Evolutionary conservation across 1,284 basidiomycete genomes (phyloP), one percentile per base, ranked within the genome.

Genomic region (Coniferiporia weirii): DNA sequence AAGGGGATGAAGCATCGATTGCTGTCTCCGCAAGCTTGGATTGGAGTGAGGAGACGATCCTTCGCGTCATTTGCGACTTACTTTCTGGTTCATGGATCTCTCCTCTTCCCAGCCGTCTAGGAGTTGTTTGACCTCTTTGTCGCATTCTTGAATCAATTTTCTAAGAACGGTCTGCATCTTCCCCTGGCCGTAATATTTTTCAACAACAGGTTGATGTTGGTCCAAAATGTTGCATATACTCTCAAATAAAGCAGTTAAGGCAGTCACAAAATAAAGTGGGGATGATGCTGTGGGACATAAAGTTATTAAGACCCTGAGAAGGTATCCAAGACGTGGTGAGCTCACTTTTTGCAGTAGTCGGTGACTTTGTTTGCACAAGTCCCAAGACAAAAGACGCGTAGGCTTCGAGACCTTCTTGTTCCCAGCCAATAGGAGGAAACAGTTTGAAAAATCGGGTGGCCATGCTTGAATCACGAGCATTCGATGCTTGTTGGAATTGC

Each of bases 391-490:
- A 99, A 15, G 87, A 82, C 0, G 93, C 91, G 73, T 99, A 99
- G 0, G 89, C 91, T 62, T 91, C 85, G n/a, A 99, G 78, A 0
- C 97, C 97, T 70, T 96, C 92, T n/a, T 81, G 76, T 70, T 93
- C 88, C 82, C 85, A 90, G 13, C 94, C 93, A 54, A 99, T 93
- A 1, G 87, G 87, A 1, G 97, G 96, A 73, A 99, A 98, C 1
- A 99, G 79, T 69, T 97, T 95, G 80, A 99, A 98, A 75, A 93
- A 99, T 5, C 95, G 84, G 64, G 88, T 95, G 1, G 94, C 97
- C 13, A 89, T 87, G 20, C 87, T 87, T 52, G 93, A 89, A 73
- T 95, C 93, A 48, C 89, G 82, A 5, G 83, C 81, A 7, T 79
- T 80, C 1, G 93, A 91, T 3, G 92, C 91, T 61, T 86, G 80